Evolutionary conservation across 129 eudicot genomes (phyloP).

Genomic region (Chrysanthemum makinoi): DNA sequence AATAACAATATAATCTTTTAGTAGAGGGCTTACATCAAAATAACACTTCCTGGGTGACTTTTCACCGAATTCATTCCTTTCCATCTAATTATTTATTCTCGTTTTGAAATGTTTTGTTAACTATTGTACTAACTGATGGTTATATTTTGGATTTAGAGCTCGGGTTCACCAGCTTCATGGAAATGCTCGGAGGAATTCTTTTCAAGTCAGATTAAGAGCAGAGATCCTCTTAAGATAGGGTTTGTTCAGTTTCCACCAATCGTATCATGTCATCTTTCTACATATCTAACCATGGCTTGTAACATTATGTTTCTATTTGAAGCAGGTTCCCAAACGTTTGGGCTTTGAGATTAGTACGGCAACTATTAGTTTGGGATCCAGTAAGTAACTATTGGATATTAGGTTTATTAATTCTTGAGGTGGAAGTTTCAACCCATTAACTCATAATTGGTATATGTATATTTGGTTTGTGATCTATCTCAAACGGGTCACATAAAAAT

Average conservation of each 20-base stretch:
- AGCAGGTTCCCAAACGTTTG: constrained; percentile 89
- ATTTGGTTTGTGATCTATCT: constrained; percentile 6
- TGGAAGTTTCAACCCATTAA: neutral
- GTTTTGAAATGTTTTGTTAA: constrained; percentile 8
- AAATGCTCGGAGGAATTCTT: constrained; percentile 97
- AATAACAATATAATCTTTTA: too few species aligned
- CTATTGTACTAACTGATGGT: constrained; percentile 14
- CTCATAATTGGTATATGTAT: neutral
- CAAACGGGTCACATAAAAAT: neutral
- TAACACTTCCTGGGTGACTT: neutral
- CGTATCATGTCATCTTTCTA: neutral
- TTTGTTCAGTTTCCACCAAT: constrained; percentile 28
- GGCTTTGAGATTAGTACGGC: constrained; percentile 96
- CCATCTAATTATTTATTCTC: constrained; percentile 2
- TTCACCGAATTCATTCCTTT: neutral
- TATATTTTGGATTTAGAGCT: constrained; percentile 43
- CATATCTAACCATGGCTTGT: neutral
- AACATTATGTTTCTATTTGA: constrained; percentile 3
- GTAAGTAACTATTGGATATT: constrained; percentile 44
- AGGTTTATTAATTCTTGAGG: neutral
- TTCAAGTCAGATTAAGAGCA: constrained; percentile 67
- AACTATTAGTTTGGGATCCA: constrained; percentile 85
- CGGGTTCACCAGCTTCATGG: constrained; percentile 93
- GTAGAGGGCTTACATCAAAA: neutral
- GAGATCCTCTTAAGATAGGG: constrained; percentile 97